Conservation (phyloP, 768 basidiomycete species). For the Pisolithus sp. region DNA sequence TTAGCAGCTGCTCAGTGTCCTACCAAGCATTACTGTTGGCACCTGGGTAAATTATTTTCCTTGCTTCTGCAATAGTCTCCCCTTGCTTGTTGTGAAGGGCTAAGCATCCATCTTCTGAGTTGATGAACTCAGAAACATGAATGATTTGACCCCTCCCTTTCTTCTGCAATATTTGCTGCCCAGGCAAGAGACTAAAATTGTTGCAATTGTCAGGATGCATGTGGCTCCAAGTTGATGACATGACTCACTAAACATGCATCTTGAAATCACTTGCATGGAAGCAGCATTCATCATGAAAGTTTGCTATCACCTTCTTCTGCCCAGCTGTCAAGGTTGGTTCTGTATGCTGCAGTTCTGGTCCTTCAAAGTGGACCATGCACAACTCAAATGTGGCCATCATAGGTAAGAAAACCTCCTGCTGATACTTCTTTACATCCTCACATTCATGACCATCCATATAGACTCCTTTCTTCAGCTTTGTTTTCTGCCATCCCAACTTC, state of each 20-base stretch:
- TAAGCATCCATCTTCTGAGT: constrained; percentile 22
- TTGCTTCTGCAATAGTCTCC: constrained; percentile 12
- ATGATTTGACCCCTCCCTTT: constrained; percentile 27
- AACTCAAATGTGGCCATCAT: neutral
- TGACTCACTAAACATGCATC: too few species aligned
- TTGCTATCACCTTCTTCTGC: neutral
- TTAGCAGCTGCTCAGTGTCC: constrained; percentile 2
- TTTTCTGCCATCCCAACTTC: constrained; percentile 8
- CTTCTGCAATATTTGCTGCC: neutral
- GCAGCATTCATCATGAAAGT: constrained; percentile 2
- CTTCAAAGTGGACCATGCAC: neutral
- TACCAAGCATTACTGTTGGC: constrained; percentile 9
- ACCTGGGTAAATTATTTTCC: constrained; percentile 11
- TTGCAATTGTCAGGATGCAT: too few species aligned
- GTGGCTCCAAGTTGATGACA: too few species aligned
- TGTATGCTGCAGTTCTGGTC: neutral
- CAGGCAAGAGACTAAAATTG: neutral
- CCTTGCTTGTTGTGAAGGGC: neutral
- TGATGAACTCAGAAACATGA: constrained; percentile 36
- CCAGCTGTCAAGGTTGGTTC: neutral
- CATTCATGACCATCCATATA: constrained; percentile 8
- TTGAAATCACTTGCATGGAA: constrained; percentile 19
- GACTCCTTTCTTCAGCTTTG: too few species aligned
- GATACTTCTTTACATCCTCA: constrained; percentile 1
- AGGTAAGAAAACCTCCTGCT: neutral